Conservation (phyloP, 1,139 yeast species). For the Yamadazyma membranifaciens region DNA sequence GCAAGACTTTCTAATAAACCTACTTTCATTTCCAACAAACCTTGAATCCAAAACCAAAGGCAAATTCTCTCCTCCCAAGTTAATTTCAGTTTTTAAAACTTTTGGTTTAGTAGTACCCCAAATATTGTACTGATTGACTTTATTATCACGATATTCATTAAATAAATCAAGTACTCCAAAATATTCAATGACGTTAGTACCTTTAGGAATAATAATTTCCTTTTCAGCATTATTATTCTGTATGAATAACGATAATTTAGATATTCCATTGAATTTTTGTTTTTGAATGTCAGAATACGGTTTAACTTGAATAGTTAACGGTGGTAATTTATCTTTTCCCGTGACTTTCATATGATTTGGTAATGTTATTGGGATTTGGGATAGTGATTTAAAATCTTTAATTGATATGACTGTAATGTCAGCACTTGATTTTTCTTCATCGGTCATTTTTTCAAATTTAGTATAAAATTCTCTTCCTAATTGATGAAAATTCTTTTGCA, state of each 20-base stretch:
- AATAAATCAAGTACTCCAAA: slow-evolving; percentile 73
- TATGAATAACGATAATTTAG: slow-evolving; percentile 65
- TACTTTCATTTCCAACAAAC: slow-evolving; percentile 69
- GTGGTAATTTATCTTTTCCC: slow-evolving; percentile 13
- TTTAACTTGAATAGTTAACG: slow-evolving; percentile 36
- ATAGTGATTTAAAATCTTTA: slow-evolving; percentile 28
- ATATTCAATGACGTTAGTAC: slow-evolving; percentile 59
- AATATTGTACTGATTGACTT: slow-evolving; percentile 72
- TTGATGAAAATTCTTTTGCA: slow-evolving; percentile 24
- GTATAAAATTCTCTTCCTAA: slow-evolving; percentile 23
- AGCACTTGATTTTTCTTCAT: slow-evolving; percentile 13
- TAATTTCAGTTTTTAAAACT: slow-evolving; percentile 53
- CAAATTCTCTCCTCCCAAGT: slow-evolving; percentile 18
- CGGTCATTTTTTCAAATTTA: slow-evolving; percentile 6
- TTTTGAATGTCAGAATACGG: slow-evolving; percentile 55
- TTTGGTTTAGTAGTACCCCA: slow-evolving; percentile 86
- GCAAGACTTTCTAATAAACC: slow-evolving; percentile 78
- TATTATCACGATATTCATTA: slow-evolving; percentile 59
- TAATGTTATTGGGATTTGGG: slow-evolving; percentile 28
- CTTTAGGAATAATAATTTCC: slow-evolving; percentile 37
- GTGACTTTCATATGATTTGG: slow-evolving; percentile 36
- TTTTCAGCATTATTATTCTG: slow-evolving; percentile 12
- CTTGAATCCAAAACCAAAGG: slow-evolving; percentile 77
- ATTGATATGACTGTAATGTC: slow-evolving; percentile 25
- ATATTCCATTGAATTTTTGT: slow-evolving; percentile 69